A percentile compares a stretch with the other conserved stretches of the same genome.
phyloP scores from a whole-genome alignment of 164 flowering plant species.

The Magnolia changhungtana region DNA sequence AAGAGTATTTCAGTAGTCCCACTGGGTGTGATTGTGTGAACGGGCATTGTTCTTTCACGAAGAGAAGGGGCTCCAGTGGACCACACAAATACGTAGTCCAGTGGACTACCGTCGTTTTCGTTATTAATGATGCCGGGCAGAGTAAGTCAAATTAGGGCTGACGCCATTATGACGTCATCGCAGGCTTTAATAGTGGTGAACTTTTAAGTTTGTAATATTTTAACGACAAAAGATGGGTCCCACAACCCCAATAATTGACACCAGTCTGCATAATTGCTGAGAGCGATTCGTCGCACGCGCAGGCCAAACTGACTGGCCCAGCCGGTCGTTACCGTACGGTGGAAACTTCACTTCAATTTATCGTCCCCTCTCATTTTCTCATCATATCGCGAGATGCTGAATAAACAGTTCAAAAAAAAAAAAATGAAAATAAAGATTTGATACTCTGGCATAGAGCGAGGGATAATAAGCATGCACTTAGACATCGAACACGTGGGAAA shows the following conservation, averaged over 20 bases:
- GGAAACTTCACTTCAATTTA: not conserved
- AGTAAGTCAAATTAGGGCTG: not conserved
- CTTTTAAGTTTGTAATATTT: not conserved
- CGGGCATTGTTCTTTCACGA: too few species aligned
- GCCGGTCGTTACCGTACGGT: not conserved
- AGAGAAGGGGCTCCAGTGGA: not conserved
- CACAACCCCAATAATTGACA: not conserved
- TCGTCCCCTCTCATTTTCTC: not conserved
- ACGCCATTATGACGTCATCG: not conserved
- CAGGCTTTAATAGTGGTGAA: not conserved
- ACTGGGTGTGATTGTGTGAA: too few species aligned
- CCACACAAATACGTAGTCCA: not conserved
- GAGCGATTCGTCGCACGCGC: slow-evolving; percentile 6
- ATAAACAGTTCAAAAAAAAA: too few species aligned
- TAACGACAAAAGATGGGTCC: not conserved
- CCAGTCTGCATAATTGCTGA: not conserved
- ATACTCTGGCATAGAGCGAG: too few species aligned
- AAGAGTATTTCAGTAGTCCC: too few species aligned
- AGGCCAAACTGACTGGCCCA: not conserved
- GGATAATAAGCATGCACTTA: too few species aligned
- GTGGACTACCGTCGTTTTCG: not conserved
- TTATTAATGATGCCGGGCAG: not conserved
- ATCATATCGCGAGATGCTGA: too few species aligned
- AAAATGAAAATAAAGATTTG: too few species aligned
- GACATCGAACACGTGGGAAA: too few species aligned